Conservation (phyloP, 345 rosid species). For the Arabidopsis suecica region DNA sequence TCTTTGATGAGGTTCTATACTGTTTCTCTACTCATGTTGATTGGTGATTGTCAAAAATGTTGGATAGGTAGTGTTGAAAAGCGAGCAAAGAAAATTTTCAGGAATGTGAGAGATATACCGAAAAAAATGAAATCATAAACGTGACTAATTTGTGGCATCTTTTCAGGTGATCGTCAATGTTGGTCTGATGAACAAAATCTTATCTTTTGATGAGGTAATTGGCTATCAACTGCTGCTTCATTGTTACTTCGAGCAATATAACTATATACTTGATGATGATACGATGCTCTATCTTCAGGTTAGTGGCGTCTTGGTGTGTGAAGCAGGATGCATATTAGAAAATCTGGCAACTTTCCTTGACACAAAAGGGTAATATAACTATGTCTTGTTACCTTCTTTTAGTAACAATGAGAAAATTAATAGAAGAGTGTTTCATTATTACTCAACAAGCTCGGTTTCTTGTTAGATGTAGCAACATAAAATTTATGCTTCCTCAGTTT, state of each 20-base stretch:
- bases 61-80: not conserved
- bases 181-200: constrained; percentile 76
- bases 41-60: constrained; percentile 16
- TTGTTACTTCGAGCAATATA: not conserved
- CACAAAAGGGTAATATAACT: constrained; percentile 65
- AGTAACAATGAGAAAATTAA: not conserved
- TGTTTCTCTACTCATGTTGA: constrained; percentile 1
- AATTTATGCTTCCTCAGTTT: constrained; percentile 73
- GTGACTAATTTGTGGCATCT: constrained; percentile 15
- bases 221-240: not conserved
- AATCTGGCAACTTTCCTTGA: constrained; percentile 80
- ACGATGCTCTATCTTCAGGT: constrained; percentile 55
- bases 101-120: not conserved
- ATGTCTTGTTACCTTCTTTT: not conserved
- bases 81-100: not conserved
- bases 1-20: constrained; percentile 82
- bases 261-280: constrained; percentile 21
- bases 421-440: not conserved
- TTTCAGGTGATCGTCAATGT: constrained; percentile 79
- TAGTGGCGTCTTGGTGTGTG: constrained; percentile 89
- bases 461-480: constrained; percentile 34
- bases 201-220: constrained; percentile 79
- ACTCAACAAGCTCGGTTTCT: constrained; percentile 17
- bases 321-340: constrained; percentile 98
- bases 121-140: not conserved